A percentile compares a stretch with the other conserved stretches of the same genome.
Evolutionary conservation across 352 stramenopile species (phyloP).

Genomic region (Paralagenidium karlingii): DNA sequence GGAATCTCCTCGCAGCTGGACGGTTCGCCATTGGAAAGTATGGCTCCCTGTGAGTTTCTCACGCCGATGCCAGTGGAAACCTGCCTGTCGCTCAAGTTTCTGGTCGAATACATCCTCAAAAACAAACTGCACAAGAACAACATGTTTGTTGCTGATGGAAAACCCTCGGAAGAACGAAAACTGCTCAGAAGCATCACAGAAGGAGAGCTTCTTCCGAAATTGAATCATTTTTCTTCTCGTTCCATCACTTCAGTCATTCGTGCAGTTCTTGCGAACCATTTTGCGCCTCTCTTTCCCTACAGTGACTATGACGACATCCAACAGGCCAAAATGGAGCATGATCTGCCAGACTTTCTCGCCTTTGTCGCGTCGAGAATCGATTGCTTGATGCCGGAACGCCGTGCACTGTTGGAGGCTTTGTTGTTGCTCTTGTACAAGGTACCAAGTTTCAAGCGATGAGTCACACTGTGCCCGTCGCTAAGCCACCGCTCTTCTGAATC

Average conservation of each 20-base stretch:
- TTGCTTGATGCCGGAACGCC: constrained; percentile 11
- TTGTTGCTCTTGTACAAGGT: constrained; percentile 16
- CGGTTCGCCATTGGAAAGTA: too few species aligned
- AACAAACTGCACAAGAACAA: constrained; percentile 24
- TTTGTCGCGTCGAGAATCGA: too few species aligned
- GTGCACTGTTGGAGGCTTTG: constrained; percentile 13
- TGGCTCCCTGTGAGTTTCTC: too few species aligned
- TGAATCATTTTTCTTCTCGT: constrained; percentile 15
- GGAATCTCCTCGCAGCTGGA: too few species aligned
- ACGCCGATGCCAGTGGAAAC: constrained; percentile 8
- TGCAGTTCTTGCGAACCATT: constrained; percentile 8
- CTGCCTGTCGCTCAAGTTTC: constrained; percentile 13
- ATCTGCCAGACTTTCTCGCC: not conserved
- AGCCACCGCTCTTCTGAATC: too few species aligned
- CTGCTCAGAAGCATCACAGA: constrained; percentile 9
- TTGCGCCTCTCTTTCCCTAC: constrained; percentile 13
- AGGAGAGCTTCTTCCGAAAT: constrained; percentile 9
- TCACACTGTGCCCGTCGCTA: too few species aligned
- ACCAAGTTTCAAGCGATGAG: too few species aligned
- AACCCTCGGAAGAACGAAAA: constrained; percentile 7
- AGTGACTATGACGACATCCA: constrained; percentile 1
- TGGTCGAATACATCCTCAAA: constrained; percentile 16
- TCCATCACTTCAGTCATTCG: constrained; percentile 12
- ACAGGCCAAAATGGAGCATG: not conserved
- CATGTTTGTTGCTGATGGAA: constrained; percentile 14